Evolutionary conservation across 2,329 filamentous ascomycete genomes (phyloP).

Genomic region (Metarhizium anisopliae): DNA sequence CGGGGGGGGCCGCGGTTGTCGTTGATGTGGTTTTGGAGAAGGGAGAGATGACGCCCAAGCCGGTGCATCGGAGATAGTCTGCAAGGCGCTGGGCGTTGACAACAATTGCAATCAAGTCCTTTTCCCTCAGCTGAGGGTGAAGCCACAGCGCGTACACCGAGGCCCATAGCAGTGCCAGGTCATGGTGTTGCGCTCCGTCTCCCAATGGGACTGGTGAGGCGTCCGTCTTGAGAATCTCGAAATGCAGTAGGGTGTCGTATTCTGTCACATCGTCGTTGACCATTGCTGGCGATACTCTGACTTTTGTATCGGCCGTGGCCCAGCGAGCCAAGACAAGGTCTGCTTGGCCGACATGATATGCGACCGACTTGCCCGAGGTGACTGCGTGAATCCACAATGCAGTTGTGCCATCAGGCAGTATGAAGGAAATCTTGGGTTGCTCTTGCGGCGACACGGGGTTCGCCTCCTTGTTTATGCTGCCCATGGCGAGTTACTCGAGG

Average conservation of each 20-base stretch:
- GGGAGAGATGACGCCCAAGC: neutral
- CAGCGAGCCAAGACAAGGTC: neutral
- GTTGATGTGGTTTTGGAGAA: neutral
- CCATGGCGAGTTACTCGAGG: neutral
- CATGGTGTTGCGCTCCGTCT: neutral
- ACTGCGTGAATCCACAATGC: conserved; percentile 1
- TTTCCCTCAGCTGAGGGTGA: conserved; percentile 4
- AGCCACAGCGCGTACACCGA: conserved; percentile 9
- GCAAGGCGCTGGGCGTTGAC: conserved; percentile 2
- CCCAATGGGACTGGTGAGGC: neutral
- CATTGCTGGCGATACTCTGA: conserved; percentile 7
- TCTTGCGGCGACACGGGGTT: neutral
- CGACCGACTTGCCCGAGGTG: neutral
- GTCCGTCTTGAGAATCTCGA: neutral
- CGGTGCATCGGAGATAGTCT: neutral
- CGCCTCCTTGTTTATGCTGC: neutral
- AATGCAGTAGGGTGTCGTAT: neutral
- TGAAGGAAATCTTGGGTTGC: neutral
- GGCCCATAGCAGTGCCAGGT: conserved; percentile 3
- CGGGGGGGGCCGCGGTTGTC: neutral
- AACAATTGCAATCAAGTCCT: conserved; percentile 7
- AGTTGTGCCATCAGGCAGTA: conserved; percentile 2
- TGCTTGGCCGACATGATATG: neutral
- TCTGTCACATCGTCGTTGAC: conserved; percentile 5
- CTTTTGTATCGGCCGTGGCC: neutral